phyloP scores from a whole-genome alignment of 768 basidiomycete genomes.

The Boletellus ananiceps region DNA sequence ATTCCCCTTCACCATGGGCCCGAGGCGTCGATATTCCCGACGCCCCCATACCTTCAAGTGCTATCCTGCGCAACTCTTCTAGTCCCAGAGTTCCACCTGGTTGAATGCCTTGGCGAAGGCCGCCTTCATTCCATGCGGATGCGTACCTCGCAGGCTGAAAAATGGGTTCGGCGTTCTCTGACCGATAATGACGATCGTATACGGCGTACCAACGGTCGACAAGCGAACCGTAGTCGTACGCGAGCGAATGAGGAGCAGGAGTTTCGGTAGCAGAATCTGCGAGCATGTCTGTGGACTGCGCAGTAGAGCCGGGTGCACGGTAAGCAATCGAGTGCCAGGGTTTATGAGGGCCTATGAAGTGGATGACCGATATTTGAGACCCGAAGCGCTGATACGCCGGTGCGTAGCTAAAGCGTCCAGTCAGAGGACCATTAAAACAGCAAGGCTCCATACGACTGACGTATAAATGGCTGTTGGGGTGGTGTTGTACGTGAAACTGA shows the following conservation, averaged over 20 bases:
- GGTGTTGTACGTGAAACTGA: conserved; percentile 97
- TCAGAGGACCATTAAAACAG: conserved; percentile 26
- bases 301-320: conserved; percentile 54
- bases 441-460: conserved; percentile 45
- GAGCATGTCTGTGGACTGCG: conserved; percentile 29
- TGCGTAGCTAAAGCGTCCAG: conserved; percentile 63
- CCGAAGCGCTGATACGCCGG: conserved; percentile 96
- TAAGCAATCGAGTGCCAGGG: conserved; percentile 81
- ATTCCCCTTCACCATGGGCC: conserved; percentile 57
- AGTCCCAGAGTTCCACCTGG: conserved; percentile 34
- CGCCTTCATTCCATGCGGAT: conserved; percentile 67
- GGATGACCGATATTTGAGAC: conserved; percentile 77
- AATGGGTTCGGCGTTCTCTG: conserved; percentile 40
- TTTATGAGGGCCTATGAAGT: conserved; percentile 95
- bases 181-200: conserved; percentile 85
- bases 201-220: conserved; percentile 88
- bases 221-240: conserved; percentile 75
- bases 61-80: conserved; percentile 35
- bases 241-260: conserved; percentile 33
- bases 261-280: conserved; percentile 20
- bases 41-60: conserved; percentile 29
- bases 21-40: conserved; percentile 8
- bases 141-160: conserved; percentile 58
- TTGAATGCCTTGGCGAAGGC: not conserved
- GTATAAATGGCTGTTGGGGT: conserved; percentile 97